These are phyloP conservation scores for Fibroporia radiculosa DNA, from an alignment of 768 basidiomycete species.

Conservation along the genomic window DNA sequence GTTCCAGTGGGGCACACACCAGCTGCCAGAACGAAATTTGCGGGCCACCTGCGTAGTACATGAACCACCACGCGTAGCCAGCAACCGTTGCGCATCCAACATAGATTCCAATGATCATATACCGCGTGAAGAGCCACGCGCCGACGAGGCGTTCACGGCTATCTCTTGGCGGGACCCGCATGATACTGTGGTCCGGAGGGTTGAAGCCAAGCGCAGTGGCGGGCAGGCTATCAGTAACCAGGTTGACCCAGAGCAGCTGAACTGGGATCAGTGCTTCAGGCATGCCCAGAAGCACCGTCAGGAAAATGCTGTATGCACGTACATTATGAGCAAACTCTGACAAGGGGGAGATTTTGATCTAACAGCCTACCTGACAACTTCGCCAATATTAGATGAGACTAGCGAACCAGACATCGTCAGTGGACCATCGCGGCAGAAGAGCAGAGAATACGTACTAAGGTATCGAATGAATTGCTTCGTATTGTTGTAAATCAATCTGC, in stretches of 20 bases:
- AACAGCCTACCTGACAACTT: slow-evolving; percentile 72
- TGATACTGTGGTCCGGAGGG: slow-evolving; percentile 93
- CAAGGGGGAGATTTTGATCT: too few species aligned
- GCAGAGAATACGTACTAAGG: slow-evolving; percentile 55
- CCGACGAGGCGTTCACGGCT: slow-evolving; percentile 88
- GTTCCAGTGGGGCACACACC: slow-evolving; percentile 40
- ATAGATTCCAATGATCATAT: slow-evolving; percentile 88
- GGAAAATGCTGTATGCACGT: slow-evolving; percentile 76
- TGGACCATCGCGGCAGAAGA: not conserved
- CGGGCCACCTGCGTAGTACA: slow-evolving; percentile 83
- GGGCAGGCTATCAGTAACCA: slow-evolving; percentile 94
- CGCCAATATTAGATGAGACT: slow-evolving; percentile 96
- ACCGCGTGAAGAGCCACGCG: slow-evolving; percentile 93
- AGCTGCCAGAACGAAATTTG: slow-evolving; percentile 92
- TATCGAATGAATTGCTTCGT: slow-evolving; percentile 99
- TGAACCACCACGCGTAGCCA: slow-evolving; percentile 99
- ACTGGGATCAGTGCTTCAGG: slow-evolving; percentile 98
- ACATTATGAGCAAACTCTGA: too few species aligned
- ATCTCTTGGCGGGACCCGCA: slow-evolving; percentile 88
- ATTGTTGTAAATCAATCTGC: slow-evolving; percentile 96
- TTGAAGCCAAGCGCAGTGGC: slow-evolving; percentile 98
- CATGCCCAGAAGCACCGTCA: slow-evolving; percentile 97
- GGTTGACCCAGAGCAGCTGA: slow-evolving; percentile 97
- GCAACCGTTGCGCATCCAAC: slow-evolving; percentile 94
- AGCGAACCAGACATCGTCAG: not conserved